Conservation (phyloP, 768 basidiomycete genomes). For the Hericium erinaceus region DNA sequence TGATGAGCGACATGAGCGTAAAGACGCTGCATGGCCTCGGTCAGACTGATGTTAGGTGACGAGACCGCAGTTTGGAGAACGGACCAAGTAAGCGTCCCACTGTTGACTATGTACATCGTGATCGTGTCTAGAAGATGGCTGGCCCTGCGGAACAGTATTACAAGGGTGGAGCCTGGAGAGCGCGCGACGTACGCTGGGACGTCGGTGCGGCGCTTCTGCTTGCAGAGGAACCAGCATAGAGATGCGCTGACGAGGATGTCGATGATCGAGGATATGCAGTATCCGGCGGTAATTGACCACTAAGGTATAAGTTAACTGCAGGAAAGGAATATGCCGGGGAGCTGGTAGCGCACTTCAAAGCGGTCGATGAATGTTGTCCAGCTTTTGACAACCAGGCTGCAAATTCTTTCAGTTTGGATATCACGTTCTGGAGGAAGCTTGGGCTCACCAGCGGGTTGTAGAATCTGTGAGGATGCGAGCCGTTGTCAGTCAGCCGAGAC, state of each 20-base stretch:
- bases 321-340: not conserved
- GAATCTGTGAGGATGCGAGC: not conserved
- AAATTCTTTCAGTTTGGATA: too few relatives aligned
- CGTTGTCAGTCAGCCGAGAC: too few relatives aligned
- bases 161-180: too few relatives aligned
- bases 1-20: not conserved
- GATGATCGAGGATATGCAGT: not conserved
- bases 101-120: not conserved
- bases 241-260: not conserved
- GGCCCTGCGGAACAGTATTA: not conserved
- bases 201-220: not conserved
- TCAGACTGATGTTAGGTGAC: not conserved
- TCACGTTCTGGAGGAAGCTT: not conserved
- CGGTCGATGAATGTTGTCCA: not conserved
- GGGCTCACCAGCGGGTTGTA: not conserved
- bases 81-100: not conserved
- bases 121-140: not conserved
- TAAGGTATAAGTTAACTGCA: not conserved
- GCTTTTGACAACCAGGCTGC: not conserved
- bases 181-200: not conserved
- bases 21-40: not conserved
- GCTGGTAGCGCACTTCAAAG: not conserved
- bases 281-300: not conserved
- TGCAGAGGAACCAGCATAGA: not conserved
- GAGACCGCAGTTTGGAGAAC: not conserved